A percentile compares a stretch with the other conserved stretches of the same genome.
Evolutionary conservation across 208 protist species (phyloP).

Genomic region (Trypanosoma mega): DNA sequence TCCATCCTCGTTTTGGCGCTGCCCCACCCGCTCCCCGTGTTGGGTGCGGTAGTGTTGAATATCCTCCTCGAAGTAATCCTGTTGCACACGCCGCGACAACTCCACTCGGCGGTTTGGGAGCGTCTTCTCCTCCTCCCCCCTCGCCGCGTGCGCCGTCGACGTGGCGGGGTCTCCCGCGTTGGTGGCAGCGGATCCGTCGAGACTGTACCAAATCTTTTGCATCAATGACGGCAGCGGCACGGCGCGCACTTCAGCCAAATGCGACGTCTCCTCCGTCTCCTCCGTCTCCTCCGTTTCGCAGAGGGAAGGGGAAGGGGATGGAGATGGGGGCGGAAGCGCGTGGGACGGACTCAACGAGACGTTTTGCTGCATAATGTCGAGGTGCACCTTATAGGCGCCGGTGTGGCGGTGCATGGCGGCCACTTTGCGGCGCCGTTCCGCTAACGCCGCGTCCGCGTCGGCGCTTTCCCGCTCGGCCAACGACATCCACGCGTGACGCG

Average conservation of each 20-base stretch:
- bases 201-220: conserved; percentile 85
- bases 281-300: neutral
- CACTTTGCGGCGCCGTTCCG: conserved; percentile 49
- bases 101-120: conserved; percentile 37
- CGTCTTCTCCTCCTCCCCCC: conserved; percentile 7
- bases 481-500: conserved; percentile 81
- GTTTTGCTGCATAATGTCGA: conserved; percentile 83
- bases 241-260: conserved; percentile 32
- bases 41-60: conserved; percentile 35
- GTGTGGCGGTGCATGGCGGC: conserved; percentile 58
- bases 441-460: conserved; percentile 45
- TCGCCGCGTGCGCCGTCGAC: neutral
- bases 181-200: conserved; percentile 44
- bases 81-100: conserved; percentile 79
- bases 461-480: conserved; percentile 49
- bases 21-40: too few relatives aligned
- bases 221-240: conserved; percentile 67
- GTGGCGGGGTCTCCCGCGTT: neutral
- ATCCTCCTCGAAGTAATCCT: conserved; percentile 88
- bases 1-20: conserved; percentile 20
- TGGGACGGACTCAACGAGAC: conserved; percentile 46
- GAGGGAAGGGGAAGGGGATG: conserved; percentile 3
- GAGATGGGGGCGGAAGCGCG: conserved; percentile 10
- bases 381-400: conserved; percentile 72
- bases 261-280: conserved; percentile 9